phyloP scores from a whole-genome alignment of 345 rosid genomes.

The Corymbia maculata region DNA sequence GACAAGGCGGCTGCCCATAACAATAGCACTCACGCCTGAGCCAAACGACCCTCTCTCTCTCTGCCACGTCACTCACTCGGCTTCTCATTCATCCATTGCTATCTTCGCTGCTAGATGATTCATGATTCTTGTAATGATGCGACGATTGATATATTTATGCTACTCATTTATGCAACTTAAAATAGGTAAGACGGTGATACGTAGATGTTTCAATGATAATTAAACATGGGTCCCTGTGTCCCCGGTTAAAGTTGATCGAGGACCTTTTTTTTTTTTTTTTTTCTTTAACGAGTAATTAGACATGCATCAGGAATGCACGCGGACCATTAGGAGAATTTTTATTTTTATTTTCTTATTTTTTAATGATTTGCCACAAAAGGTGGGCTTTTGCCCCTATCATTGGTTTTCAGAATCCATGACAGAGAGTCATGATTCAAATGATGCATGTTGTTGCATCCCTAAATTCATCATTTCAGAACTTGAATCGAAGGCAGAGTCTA shows the following conservation, averaged over 20 bases:
- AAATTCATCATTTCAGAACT: not conserved
- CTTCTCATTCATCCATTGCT: no score
- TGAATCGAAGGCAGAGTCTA: not conserved
- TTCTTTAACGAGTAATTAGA: rapidly evolving
- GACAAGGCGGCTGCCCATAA: not conserved
- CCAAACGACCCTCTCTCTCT: no score
- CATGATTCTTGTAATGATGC: no score
- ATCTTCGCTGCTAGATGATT: no score
- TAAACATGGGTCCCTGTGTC: not conserved
- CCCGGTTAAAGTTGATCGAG: not conserved
- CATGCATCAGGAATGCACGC: not conserved
- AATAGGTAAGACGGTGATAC: not conserved
- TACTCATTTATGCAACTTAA: not conserved
- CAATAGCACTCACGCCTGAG: not conserved
- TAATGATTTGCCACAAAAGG: not conserved
- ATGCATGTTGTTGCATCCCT: not conserved
- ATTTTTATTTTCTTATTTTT: not conserved
- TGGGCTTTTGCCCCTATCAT: not conserved
- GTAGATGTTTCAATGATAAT: not conserved
- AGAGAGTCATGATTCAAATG: not conserved
- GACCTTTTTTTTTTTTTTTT: rapidly evolving
- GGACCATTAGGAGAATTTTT: not conserved
- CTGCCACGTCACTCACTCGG: no score
- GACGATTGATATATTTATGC: rapidly evolving
- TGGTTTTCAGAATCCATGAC: not conserved